Evolutionary conservation across 805 yeast genomes (phyloP), one percentile per base, ranked within the genome.

Genomic region (Starmerella asiatica): DNA sequence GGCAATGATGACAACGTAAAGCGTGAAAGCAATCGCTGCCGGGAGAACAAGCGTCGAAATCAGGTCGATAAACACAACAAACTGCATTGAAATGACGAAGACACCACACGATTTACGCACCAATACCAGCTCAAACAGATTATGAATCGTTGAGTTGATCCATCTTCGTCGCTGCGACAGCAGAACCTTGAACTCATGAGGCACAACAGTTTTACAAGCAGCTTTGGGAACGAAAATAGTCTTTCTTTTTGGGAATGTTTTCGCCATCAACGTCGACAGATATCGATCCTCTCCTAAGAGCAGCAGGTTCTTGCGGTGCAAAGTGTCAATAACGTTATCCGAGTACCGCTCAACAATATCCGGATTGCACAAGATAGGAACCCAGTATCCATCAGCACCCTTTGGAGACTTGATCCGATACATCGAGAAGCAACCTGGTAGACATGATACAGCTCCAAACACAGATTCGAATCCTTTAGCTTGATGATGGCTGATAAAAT

Each of bases 71-170:
- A 71, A 71, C 50, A 85, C 79, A 42, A 83, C 82, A 61, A 85
- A 85, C 60, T 85, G 94, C 96, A 85, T 85, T 1, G 94, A 84
- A 52, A 86, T 81, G 52, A 94, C 84, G 57, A 85, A 85, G 0
- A 93, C 83, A 50, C 96, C 96, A 68, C 96, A 85, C 48, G 86
- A 67, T 57, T 85, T 94, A 38, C 75, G 75, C 17, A 85, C 86
- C 46, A 82, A 62, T 3, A 79, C 81, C 54, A 85, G 71, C 59
- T 85, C 96, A 75, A 86, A 71, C 59, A 85, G 70, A 55, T 85
- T 85, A 60, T 85, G 96, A 28, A 85, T 86, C 0, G 96, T 86
- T 4, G 95, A 85, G 59, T 85, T 85, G 52, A 85, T 85, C 96
- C 96, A 85, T 58, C 96, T 80, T 64, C 96, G 82, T 58, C 96